Base-by-base conservation (phyloP, 371 early-diverging fungal species). In the Modicella reniformis region DNA sequence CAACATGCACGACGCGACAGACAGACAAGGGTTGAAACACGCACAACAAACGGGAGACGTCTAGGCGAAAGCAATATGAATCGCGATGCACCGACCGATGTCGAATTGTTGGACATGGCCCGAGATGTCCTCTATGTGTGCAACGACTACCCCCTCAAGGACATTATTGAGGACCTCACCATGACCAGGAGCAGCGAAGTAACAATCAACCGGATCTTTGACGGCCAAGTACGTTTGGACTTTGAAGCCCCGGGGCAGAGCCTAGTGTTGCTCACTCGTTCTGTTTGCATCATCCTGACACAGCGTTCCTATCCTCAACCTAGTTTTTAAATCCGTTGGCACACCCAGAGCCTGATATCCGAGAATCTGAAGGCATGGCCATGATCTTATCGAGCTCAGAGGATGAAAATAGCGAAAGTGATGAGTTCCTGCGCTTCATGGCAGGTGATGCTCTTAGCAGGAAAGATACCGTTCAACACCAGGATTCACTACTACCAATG, bases 171-270 rank as follows among this genome's bases (percentile, higher is more conserved):
- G 26, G 77, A 76, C 58, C 72, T 77, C 25, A 41, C 60, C 21
- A 65, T 72, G 4, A 77, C 67, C 2, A 52, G 30, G 13, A 68
- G 66, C 50, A 62, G 69, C 25, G 56, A 68, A 23, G 17, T 48
- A n/a, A 77, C 79, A 1, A 72, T 77, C 32, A 68, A 72, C 52
- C 79, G 72, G 10, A 77, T 77, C 62, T 54, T 72, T 47, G 79
- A 77, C 21, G 65, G 70, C 0, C 59, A 72, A 53, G 72, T 72
- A 65, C 28, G 21, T 21, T n/a, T 37, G 37, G 37, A 37, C 37
- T 37, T n/a, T n/a, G n/a, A n/a, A n/a, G n/a, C n/a, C n/a, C n/a
- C n/a, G n/a, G n/a, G n/a, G n/a, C n/a, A n/a, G n/a, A n/a, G n/a
- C n/a, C n/a, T n/a, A n/a, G 37, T 37, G 37, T 37, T 37, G 37